These are phyloP conservation scores for Solanum rostratum DNA, from an alignment of 257 asterid species.

Conservation along the genomic window DNA sequence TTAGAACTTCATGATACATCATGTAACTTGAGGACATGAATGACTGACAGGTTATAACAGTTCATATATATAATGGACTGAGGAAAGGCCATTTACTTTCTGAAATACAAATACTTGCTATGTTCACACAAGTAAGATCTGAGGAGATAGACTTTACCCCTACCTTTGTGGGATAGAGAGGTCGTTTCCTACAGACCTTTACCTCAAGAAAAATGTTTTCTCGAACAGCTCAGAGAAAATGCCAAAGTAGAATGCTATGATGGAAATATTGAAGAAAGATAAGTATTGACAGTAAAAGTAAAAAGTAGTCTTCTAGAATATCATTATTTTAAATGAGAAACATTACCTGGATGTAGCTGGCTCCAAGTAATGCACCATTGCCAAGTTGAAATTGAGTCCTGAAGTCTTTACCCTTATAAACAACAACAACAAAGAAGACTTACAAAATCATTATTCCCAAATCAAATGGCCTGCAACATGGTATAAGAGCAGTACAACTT, in stretches of 20 bases:
- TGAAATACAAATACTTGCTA: not conserved
- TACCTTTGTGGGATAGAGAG: not conserved
- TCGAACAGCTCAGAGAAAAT: not conserved
- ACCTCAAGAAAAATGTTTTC: not conserved
- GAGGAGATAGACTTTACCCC: not conserved
- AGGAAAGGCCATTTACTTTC: not conserved
- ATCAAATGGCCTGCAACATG: not conserved
- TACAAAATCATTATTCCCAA: not conserved
- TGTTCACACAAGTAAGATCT: not conserved
- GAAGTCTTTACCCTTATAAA: slow-evolving; percentile 9
- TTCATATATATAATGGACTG: not conserved
- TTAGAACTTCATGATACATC: not conserved
- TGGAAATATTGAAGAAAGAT: not conserved
- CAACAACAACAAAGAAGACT: not conserved
- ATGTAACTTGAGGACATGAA: not conserved
- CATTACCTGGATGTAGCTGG: slow-evolving; percentile 19
- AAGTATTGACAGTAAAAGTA: not conserved
- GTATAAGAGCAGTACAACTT: not conserved
- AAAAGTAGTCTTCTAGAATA: not conserved
- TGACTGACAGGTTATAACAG: not conserved
- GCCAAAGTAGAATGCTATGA: not conserved
- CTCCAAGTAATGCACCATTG: slow-evolving; percentile 14
- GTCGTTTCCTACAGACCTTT: not conserved
- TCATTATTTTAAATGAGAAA: not conserved
- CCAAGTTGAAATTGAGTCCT: slow-evolving; percentile 12